Evolutionary conservation across 148 eudicot species (phyloP), one percentile per base, ranked within the genome.

Genomic region (Spergularia marina): DNA sequence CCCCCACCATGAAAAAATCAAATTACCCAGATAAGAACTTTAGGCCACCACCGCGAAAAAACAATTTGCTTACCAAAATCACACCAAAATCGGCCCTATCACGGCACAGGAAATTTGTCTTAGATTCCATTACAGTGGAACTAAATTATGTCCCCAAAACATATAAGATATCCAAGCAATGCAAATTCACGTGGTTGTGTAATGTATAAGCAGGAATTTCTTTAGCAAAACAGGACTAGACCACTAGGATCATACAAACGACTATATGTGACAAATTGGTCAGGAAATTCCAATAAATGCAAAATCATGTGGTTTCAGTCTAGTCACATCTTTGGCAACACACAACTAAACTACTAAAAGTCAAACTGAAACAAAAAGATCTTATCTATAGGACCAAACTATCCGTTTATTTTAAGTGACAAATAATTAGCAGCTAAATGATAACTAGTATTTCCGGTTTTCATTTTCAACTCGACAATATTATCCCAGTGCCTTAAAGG

Each of bases 181-280:
- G 68, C 60, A 68, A 53, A 68, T 30, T 74, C 74, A 79, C n/a
- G 61, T 52, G 74, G 70, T 47, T 54, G 53, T n/a, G 1, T n/a
- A 39, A 53, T 54, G 53, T n/a, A 6, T n/a, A 39, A 53, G 58
- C 53, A 49, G 36, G 17, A 2, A 52, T 57, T 21, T 25, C 7
- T 49, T 59, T 18, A 76, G 61, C 39, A 65, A 53, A 44, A 68
- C 63, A 67, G 13, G 23, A 65, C 56, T 55, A 56, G 56, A 66
- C 23, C 61, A 67, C 20, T 10, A 36, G 54, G 64, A 75, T 30
- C 34, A 30, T 20, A 47, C 7, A 68, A 39, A 57, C 36, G 36
- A 14, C 10, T 53, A 23, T 23, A 30, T 12, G 36, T 21, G 64
- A 59, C 64, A 59, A 21, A 59, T 59, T 20, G 62, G 36, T 59